Base-by-base conservation (phyloP, 495 filamentous ascomycete species). In the Xylaria palmicola region DNA sequence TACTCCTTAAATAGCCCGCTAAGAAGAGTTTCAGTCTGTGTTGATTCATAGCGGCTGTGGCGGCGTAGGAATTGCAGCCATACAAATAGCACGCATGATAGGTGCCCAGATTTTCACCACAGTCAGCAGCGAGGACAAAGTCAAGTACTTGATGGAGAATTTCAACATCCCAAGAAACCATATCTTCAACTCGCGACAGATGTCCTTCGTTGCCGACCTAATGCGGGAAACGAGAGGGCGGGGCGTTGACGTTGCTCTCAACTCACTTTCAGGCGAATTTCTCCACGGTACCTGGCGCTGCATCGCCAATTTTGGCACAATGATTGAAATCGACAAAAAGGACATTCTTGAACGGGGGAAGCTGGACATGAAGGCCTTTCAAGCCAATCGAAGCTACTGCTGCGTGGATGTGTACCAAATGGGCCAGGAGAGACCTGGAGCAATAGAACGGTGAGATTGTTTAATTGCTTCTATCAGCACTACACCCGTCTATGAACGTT, bases 41-140 rank as follows among this genome's bases (percentile, higher is more conserved):
- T 72, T 90, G 7, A 84, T 90, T 32, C 83, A 88, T 55, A 73
- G 74, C 3, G 86, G 78, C 0, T 74, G 82, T 0, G 82, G 83
- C 15, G 81, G 79, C n/a, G 75, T 87, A 0, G 86, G 86, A 4
- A 78, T 85, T 50, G 84, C 84, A 8, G 79, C 85, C 0, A 80
- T 89, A 26, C 74, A 79, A 50, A 54, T 89, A 1, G 77, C 79
- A 0, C 73, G 84, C 47, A 70, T 74, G 19, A 53, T 81, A 0
- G 81, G 30, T 26, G 80, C 78, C 4, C 74, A 81, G 40, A 70
- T 86, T 22, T 86, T 75, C 59, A 74, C 68, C 0, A 84, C 81
- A 0, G 82, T 80, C 0, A 71, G 75, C 0, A 72, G 64, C 5
- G 49, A 67, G 0, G 73, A 75, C 15, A 81, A 84, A 59, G 62